Evolutionary conservation across 2,329 filamentous ascomycete genomes (phyloP).

Genomic region (Anthostomella pinea): DNA sequence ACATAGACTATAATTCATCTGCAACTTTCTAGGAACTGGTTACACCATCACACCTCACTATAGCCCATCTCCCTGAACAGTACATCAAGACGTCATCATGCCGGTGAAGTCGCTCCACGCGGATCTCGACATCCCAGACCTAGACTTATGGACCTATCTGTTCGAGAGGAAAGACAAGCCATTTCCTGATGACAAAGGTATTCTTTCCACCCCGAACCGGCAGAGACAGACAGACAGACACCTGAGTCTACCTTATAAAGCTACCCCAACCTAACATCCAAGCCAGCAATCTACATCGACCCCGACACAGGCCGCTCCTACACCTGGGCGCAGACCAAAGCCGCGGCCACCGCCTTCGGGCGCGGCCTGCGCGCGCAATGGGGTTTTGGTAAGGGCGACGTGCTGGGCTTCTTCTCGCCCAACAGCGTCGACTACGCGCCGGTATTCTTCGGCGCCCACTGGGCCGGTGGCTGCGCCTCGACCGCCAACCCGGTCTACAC

Average conservation of each 20-base stretch:
- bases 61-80: background rate
- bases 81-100: conserved; percentile 47
- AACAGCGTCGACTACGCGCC: conserved; percentile 83
- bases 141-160: conserved; percentile 76
- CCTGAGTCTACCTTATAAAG: too few relatives aligned
- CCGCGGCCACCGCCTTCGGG: conserved; percentile 71
- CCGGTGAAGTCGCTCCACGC: conserved; percentile 66
- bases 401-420: conserved; percentile 77
- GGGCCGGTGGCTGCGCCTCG: conserved; percentile 79
- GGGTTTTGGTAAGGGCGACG: conserved; percentile 80
- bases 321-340: conserved; percentile 66
- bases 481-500: conserved; percentile 89
- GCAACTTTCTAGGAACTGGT: too few relatives aligned
- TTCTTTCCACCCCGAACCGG: conserved; percentile 3
- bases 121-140: conserved; percentile 64
- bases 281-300: conserved; percentile 73
- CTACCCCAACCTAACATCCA: conserved; percentile 9
- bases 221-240: background rate
- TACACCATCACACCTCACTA: background rate
- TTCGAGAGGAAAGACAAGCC: conserved; percentile 66
- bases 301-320: conserved; percentile 65
- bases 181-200: conserved; percentile 73
- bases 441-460: conserved; percentile 74
- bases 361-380: conserved; percentile 71
- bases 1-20: too few relatives aligned